Evolutionary conservation across 2,329 filamentous ascomycete genomes (phyloP), one percentile per base, ranked within the genome.

Genomic region (Fusarium sp.): DNA sequence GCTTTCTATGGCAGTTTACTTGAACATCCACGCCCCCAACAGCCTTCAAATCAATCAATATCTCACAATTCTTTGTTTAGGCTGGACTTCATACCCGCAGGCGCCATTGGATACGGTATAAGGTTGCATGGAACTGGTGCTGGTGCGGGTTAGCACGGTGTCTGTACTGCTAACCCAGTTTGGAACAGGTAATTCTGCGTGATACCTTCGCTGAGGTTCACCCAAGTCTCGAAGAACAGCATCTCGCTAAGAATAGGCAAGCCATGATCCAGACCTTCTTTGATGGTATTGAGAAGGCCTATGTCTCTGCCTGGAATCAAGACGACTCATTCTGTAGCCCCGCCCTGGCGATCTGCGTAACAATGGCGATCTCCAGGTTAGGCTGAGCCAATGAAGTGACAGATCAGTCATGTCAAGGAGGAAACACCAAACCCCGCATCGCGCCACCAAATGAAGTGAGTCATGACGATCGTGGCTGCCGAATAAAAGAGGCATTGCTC

Each of bases 21-120:
- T 33, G 5, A 6, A 15, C 33, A 16, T 16, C 15, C 33, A 16
- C 16, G 7, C 33, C 5, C 5, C 2, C 29, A 29, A 11, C 10
- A 19, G 12, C 9, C 5, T 27, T 9, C 5, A 10, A 5, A 10
- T 10, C 18, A 5, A 15, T 10, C 3, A 0, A 3, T 4, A 7
- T n/a, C 4, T n/a, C 18, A 5, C 0, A 4, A 12, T 3, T 12
- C 0, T 31, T n/a, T n/a, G 10, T 12, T 7, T 1, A 18, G 3
- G 1, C 27, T 0, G 3, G 9, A 10, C 15, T 10, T 9, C 0
- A 18, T 31, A n/a, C 6, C 10, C 7, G 5, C 27, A n/a, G 3
- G 18, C n/a, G 15, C 0, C 0, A 21, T 12, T n/a, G 15, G 10
- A 18, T n/a, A n/a, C 21, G 15, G n/a, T 23, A 42, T 23, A 18